Evolutionary conservation across 140 eudicot genomes (phyloP).

Genomic region (Stevia rebaudiana): DNA sequence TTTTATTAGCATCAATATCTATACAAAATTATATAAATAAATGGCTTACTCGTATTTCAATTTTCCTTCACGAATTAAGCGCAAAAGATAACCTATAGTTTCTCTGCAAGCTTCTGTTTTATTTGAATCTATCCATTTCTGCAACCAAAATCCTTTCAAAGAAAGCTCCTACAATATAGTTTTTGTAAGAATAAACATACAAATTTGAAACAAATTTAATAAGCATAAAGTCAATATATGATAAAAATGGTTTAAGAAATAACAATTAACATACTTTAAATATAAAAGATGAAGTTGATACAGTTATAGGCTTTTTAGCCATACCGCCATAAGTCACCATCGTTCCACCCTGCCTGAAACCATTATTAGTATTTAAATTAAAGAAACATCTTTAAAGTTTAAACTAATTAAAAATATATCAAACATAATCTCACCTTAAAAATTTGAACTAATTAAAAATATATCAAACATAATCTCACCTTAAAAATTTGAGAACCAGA

Average conservation of each 20-base stretch:
- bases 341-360: constrained; percentile 80
- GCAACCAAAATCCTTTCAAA: constrained; percentile 97
- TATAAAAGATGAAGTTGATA: constrained; percentile 80
- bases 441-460: no score
- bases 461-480: constrained; percentile 34
- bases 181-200: background rate
- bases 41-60: constrained; percentile 68
- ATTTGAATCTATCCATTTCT: constrained; percentile 62
- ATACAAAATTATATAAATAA: no score
- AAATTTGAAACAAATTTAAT: background rate
- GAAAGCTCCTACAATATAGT: constrained; percentile 62
- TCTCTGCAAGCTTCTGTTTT: constrained; percentile 58
- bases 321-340: constrained; percentile 99
- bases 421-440: constrained; percentile 45
- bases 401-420: background rate
- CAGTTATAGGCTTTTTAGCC: constrained; percentile 90
- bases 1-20: constrained; percentile 7
- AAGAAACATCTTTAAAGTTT: background rate
- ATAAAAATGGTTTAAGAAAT: no score
- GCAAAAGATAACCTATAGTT: constrained; percentile 70
- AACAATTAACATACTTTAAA: constrained; percentile 56
- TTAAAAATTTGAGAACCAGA: constrained; percentile 73
- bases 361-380: constrained; percentile 2
- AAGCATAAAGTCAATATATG: no score
- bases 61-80: constrained; percentile 58